Conservation (phyloP, 331 rosid species). For the Cydonia oblonga region DNA sequence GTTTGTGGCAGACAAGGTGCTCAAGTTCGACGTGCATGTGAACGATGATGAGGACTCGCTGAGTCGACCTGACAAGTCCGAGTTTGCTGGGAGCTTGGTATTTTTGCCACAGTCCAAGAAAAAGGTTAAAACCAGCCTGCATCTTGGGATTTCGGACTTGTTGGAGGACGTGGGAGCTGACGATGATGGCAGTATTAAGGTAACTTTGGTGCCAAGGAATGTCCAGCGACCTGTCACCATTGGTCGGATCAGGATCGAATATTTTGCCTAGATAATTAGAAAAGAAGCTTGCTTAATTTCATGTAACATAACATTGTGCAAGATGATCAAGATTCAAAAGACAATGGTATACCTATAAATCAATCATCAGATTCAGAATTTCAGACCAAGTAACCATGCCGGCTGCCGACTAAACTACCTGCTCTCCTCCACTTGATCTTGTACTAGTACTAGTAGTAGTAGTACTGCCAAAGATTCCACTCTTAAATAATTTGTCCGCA, state of each 20-base stretch:
- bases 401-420: not conserved
- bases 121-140: slow-evolving; percentile 15
- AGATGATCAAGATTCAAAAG: not conserved
- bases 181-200: slow-evolving; percentile 4
- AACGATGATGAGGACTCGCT: slow-evolving; percentile 11
- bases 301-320: not conserved
- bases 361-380: not conserved
- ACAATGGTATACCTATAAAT: not conserved
- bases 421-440: not conserved
- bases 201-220: slow-evolving; percentile 7
- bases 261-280: not conserved
- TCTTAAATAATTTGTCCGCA: not conserved
- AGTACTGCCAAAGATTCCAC: not conserved
- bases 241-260: slow-evolving; percentile 11
- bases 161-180: slow-evolving; percentile 20
- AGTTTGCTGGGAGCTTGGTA: slow-evolving; percentile 68
- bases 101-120: slow-evolving; percentile 35
- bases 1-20: not conserved
- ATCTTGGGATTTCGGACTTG: slow-evolving; percentile 1
- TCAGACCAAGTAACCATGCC: not conserved
- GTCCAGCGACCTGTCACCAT: not conserved
- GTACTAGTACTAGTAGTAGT: not conserved
- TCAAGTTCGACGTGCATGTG: slow-evolving; percentile 20
- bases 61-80: slow-evolving; percentile 1
- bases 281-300: no score